Evolutionary conservation across 2,329 filamentous ascomycete genomes (phyloP), one percentile per base, ranked within the genome.

Genomic region (Colletotrichum somersetense): DNA sequence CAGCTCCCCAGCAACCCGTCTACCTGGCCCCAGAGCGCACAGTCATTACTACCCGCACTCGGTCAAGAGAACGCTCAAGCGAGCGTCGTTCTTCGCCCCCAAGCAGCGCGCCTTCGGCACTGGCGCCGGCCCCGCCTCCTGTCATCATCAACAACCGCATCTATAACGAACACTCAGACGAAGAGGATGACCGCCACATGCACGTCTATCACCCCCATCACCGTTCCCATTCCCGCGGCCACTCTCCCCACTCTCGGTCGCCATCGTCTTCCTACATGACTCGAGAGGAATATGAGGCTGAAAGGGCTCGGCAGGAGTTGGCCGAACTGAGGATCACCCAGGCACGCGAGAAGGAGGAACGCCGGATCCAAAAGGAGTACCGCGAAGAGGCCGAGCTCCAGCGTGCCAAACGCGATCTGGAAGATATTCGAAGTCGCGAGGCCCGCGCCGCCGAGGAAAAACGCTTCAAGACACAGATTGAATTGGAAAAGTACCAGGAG

Each of bases 111-210:
- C 74, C 77, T 42, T 65, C 77, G 23, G 76, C 77, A 38, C 77
- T 75, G 44, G 76, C 80, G 8, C 78, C 78, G 12, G 79, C 77
- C 23, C 79, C 81, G 20, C 74, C 78, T 6, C 87, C 88, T 1
- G 83, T 90, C 59, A 85, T 90, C 64, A 89, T 90, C 77, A 88
- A 89, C 77, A 90, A 89, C 78, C 83, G 83, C 68, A 86, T 88
- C 69, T 85, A 87, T 75, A 86, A 86, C 72, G 83, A 86, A 30
- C 75, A 84, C 63, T 86, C 83, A 6, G 85, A 86, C 46, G 82
- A 82, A 2, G 80, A 83, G 38, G 79, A 80, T 44, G 77, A 78
- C 52, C 78, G 77, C 59, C 80, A 75, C 67, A 77, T 79, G 66
- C 79, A 80, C 68, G 64, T 81, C 62, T 72, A 75, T 61, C 75